Evolutionary conservation across 140 eudicot genomes (phyloP).

Genomic region (Ambrosia hybrid): DNA sequence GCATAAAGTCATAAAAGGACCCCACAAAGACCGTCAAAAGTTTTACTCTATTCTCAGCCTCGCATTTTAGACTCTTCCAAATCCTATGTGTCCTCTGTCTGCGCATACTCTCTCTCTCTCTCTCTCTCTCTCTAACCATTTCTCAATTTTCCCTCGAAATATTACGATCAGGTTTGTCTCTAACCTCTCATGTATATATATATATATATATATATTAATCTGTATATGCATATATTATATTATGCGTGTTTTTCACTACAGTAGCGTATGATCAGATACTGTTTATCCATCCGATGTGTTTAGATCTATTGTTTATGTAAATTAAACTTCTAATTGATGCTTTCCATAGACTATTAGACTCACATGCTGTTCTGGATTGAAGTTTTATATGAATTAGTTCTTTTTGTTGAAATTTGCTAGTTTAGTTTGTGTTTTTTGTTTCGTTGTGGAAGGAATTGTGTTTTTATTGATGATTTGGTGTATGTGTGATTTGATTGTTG

Average conservation of each 20-base stretch:
- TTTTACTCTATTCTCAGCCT: conserved; percentile 24
- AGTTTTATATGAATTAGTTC: background rate
- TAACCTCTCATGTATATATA: background rate
- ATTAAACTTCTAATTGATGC: background rate
- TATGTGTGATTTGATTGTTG: conserved; percentile 20
- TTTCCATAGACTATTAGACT: background rate
- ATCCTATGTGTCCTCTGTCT: conserved; percentile 28
- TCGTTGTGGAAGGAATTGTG: conserved; percentile 23
- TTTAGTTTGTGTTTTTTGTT: conserved; percentile 3
- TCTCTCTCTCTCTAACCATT: background rate
- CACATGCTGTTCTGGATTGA: conserved; percentile 1
- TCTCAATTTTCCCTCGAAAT: conserved; percentile 28
- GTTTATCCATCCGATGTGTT: conserved; percentile 5
- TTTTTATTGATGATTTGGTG: conserved; percentile 1
- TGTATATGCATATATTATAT: background rate
- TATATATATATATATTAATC: background rate
- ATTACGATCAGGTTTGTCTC: conserved; percentile 35
- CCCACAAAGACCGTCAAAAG: conserved; percentile 24
- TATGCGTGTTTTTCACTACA: background rate
- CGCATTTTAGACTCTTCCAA: conserved; percentile 26
- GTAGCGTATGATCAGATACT: conserved; percentile 12
- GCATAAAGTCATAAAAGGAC: background rate
- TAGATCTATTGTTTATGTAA: conserved; percentile 3
- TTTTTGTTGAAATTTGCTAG: background rate
- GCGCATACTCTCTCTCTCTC: conserved; percentile 26